These are phyloP conservation scores for Boletus tomentosulus DNA, from an alignment of 768 basidiomycete genomes.

Conservation along the genomic window DNA sequence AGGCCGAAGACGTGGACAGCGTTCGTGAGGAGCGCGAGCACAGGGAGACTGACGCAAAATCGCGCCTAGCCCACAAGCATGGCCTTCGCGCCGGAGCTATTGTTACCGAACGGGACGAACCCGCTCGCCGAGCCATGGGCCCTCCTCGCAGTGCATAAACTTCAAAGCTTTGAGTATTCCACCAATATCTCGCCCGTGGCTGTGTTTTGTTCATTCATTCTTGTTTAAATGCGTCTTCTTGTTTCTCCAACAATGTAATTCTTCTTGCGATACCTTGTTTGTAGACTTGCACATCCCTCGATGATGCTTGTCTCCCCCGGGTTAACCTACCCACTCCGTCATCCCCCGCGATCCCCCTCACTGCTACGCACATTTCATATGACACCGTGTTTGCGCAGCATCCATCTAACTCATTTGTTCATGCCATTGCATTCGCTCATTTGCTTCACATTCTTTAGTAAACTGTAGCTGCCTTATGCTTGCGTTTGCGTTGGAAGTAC, in stretches of 20 bases:
- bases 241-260: background rate
- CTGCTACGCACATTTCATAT: conserved; percentile 1
- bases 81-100: conserved; percentile 31
- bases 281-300: conserved; percentile 6
- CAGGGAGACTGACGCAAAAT: conserved; percentile 20
- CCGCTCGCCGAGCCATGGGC: conserved; percentile 29
- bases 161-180: background rate
- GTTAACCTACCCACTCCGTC: background rate
- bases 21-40: conserved; percentile 26
- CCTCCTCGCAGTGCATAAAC: conserved; percentile 20
- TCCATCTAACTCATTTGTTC: conserved; percentile 7
- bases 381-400: conserved; percentile 8
- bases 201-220: conserved; percentile 3
- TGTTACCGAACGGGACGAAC: conserved; percentile 26
- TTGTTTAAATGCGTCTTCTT: background rate
- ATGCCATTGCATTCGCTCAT: conserved; percentile 6
- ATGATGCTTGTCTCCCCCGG: conserved; percentile 4
- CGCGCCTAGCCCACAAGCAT: conserved; percentile 20
- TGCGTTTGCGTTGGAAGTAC: background rate
- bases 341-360: conserved; percentile 5
- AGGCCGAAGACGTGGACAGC: background rate
- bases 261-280: conserved; percentile 12
- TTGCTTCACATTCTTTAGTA: background rate
- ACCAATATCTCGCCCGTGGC: background rate
- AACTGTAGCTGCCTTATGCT: background rate